phyloP scores from a whole-genome alignment of 169 alveolate genomes.

The Babesia bigemina region DNA sequence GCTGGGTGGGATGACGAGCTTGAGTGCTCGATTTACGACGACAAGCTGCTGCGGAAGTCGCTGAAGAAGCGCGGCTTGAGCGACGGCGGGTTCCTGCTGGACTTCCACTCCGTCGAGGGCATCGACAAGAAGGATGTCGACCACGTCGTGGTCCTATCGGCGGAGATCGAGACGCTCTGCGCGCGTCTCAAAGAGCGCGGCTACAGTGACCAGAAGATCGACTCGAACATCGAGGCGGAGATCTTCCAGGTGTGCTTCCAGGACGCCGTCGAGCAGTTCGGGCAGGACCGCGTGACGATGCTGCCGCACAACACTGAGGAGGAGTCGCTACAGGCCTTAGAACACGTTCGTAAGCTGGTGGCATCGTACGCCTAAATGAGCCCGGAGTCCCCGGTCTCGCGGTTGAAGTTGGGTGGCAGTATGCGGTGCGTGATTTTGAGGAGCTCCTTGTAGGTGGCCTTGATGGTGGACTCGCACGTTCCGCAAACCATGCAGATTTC shows the following conservation, averaged over 20 bases:
- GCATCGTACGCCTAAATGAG: background rate
- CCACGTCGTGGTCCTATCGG: slow-evolving; percentile 40
- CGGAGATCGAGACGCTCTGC: slow-evolving; percentile 50
- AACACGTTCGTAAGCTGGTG: slow-evolving; percentile 1
- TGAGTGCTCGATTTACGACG: slow-evolving; percentile 73
- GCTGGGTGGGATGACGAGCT: slow-evolving; percentile 74
- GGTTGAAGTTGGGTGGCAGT: slow-evolving; percentile 59
- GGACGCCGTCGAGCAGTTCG: slow-evolving; percentile 59
- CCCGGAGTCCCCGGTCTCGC: background rate
- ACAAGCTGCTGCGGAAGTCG: slow-evolving; percentile 54
- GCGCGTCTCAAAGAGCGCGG: slow-evolving; percentile 69
- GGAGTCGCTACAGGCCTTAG: slow-evolving; percentile 16
- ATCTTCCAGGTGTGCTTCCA: slow-evolving; percentile 72
- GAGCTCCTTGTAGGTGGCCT: slow-evolving; percentile 72
- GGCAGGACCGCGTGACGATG: slow-evolving; percentile 21
- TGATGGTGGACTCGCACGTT: slow-evolving; percentile 69
- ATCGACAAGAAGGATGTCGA: slow-evolving; percentile 39
- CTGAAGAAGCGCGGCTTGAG: slow-evolving; percentile 31
- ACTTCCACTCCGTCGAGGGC: slow-evolving; percentile 74
- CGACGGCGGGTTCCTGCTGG: slow-evolving; percentile 68
- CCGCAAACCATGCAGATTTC: slow-evolving; percentile 76
- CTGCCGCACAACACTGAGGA: slow-evolving; percentile 39
- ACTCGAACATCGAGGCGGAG: slow-evolving; percentile 73
- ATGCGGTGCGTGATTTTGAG: slow-evolving; percentile 56
- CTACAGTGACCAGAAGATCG: slow-evolving; percentile 65